Conservation (phyloP, 257 asterid species). For the Striga asiatica region DNA sequence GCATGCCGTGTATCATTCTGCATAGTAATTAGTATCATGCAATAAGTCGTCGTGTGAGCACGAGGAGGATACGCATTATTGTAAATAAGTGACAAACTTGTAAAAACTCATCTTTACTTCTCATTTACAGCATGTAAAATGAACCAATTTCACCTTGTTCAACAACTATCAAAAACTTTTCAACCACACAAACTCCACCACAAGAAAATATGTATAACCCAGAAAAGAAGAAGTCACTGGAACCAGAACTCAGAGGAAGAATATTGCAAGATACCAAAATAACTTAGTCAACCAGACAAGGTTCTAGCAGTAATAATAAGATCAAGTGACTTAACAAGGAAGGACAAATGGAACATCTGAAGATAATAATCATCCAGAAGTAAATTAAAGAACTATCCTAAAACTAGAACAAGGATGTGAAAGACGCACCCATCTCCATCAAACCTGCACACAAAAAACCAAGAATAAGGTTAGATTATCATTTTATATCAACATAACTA, state of each 20-base stretch:
- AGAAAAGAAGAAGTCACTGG: no score
- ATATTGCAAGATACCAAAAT: neutral
- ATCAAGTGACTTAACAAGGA: neutral
- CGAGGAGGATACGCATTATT: neutral
- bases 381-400: constrained; percentile 16
- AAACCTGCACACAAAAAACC: constrained; percentile 57
- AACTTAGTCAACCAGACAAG: no score
- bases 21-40: constrained; percentile 12
- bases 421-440: constrained; percentile 96
- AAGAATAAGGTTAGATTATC: constrained; percentile 15
- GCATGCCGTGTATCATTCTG: constrained; percentile 97
- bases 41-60: constrained; percentile 1
- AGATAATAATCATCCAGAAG: constrained; percentile 6
- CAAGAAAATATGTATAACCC: no score
- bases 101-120: neutral
- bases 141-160: neutral
- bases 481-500: constrained; percentile 5
- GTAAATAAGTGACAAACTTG: no score
- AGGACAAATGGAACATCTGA: neutral
- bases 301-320: no score
- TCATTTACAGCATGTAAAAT: neutral
- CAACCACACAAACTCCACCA: no score
- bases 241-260: no score
- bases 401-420: constrained; percentile 15
- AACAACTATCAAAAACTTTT: no score